Conservation (phyloP, 2,329 filamentous ascomycete genomes). For the Paecilomyces sp. region DNA sequence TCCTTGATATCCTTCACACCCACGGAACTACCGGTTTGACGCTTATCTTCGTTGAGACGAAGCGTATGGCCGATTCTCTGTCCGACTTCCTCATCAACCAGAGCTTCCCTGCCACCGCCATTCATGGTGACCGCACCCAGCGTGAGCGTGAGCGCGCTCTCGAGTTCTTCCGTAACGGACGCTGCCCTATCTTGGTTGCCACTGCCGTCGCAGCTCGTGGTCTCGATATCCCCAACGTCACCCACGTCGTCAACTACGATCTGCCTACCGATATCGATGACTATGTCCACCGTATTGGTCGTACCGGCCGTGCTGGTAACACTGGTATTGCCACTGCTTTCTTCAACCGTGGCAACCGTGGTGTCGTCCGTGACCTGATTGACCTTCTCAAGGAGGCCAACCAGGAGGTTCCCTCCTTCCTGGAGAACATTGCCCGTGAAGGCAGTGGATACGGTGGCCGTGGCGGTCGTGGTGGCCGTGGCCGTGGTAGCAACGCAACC, state of each 20-base stretch:
- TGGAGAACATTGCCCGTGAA: conserved; percentile 96
- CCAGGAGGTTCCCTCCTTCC: conserved; percentile 88
- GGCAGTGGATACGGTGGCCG: conserved; percentile 72
- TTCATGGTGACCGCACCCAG: conserved; percentile 97
- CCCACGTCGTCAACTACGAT: conserved; percentile 98
- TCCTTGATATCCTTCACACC: conserved; percentile 94
- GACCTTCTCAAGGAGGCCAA: conserved; percentile 99
- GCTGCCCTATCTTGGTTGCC: conserved; percentile 92
- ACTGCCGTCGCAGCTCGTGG: conserved; percentile 90
- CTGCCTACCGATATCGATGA: conserved; percentile 98
- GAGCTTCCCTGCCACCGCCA: conserved; percentile 95
- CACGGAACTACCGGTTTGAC: conserved; percentile 76
- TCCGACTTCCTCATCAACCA: conserved; percentile 99
- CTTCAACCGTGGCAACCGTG: conserved; percentile 99
- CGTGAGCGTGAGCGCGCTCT: conserved; percentile 96
- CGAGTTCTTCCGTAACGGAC: conserved; percentile 93
- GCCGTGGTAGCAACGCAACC: conserved; percentile 56
- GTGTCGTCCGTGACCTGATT: conserved; percentile 90
- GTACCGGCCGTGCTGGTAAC: conserved; percentile 99
- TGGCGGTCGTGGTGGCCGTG: conserved; percentile 67
- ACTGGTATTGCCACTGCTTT: conserved; percentile 97
- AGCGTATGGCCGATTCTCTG: conserved; percentile 97
- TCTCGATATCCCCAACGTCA: conserved; percentile 93
- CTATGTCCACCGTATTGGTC: conserved; percentile 98
- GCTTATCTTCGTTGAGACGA: conserved; percentile 97